These are phyloP conservation scores for Leptographium flavum DNA, from an alignment of 2,329 filamentous ascomycete genomes.

Conservation along the genomic window DNA sequence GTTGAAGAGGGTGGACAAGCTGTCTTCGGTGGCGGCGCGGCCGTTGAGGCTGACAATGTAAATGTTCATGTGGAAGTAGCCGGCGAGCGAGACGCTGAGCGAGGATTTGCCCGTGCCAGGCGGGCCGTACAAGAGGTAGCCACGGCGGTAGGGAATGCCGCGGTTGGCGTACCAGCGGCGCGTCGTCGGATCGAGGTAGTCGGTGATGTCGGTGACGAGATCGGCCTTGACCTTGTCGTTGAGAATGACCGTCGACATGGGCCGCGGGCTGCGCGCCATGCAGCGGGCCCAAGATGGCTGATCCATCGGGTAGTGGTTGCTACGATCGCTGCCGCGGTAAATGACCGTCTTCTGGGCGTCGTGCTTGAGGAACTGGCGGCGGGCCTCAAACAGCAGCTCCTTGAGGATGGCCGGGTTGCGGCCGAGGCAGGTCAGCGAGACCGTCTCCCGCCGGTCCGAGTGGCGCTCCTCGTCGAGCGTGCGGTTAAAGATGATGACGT, in stretches of 20 bases:
- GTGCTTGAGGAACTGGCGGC: conserved; percentile 37
- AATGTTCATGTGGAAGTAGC: conserved; percentile 54
- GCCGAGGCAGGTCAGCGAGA: conserved; percentile 47
- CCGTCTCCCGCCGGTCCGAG: conserved; percentile 35
- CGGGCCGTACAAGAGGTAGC: conserved; percentile 69
- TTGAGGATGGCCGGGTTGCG: conserved; percentile 46
- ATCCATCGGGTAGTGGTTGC: conserved; percentile 17
- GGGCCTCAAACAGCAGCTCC: conserved; percentile 45
- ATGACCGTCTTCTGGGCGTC: conserved; percentile 51
- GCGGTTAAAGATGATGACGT: conserved; percentile 43
- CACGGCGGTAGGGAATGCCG: conserved; percentile 73
- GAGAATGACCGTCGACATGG: conserved; percentile 52
- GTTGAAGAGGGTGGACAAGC: conserved; percentile 47
- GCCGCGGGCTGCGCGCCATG: conserved; percentile 44
- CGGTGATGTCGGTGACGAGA: conserved; percentile 44
- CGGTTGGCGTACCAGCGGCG: conserved; percentile 70
- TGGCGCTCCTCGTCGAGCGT: conserved; percentile 29
- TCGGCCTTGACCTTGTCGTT: conserved; percentile 44
- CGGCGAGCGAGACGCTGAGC: conserved; percentile 54
- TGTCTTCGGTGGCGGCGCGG: conserved; percentile 48
- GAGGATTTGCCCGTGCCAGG: conserved; percentile 71
- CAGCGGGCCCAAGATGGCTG: conserved; percentile 46
- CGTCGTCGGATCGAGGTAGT: conserved; percentile 48
- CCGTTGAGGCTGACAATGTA: conserved; percentile 60
- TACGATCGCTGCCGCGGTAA: conserved; percentile 39